phyloP scores from a whole-genome alignment of 139 green algal genomes.

The Deuterostichococcus epilithicus region DNA sequence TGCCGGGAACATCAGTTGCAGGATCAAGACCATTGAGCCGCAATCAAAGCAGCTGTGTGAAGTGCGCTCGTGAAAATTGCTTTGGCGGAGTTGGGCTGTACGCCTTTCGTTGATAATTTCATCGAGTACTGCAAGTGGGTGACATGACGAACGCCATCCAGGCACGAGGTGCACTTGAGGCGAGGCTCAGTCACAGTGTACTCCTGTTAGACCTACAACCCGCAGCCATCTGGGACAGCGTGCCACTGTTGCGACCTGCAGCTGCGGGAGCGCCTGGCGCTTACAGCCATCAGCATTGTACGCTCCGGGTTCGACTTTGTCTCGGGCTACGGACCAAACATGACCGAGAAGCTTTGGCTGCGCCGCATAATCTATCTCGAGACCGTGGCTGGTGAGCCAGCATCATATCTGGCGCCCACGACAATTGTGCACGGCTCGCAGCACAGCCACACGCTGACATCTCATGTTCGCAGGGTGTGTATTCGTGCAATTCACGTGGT shows the following conservation, averaged over 20 bases:
- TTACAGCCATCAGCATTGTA: conserved; percentile 14
- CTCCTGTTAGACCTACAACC: too few species aligned
- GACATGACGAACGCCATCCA: not conserved
- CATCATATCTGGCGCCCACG: not conserved
- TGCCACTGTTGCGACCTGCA: conserved; percentile 12
- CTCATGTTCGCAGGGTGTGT: too few species aligned
- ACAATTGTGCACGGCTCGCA: too few species aligned
- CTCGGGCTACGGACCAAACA: conserved; percentile 62
- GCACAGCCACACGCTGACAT: too few species aligned
- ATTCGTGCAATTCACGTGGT: too few species aligned
- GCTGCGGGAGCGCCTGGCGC: conserved; percentile 11
- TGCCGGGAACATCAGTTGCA: not conserved
- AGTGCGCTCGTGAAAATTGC: not conserved
- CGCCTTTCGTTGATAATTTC: not conserved
- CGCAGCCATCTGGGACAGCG: not conserved
- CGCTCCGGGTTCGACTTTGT: conserved; percentile 62
- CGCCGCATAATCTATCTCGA: conserved; percentile 86
- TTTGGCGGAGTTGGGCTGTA: not conserved
- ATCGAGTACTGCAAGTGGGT: not conserved
- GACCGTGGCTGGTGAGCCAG: conserved; percentile 70
- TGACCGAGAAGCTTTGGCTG: conserved; percentile 75
- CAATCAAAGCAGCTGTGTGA: too few species aligned
- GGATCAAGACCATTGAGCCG: too few species aligned
- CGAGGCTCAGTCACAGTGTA: not conserved
- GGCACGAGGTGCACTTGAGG: not conserved